phyloP scores from a whole-genome alignment of 768 basidiomycete genomes.

The Trametes elegans region DNA sequence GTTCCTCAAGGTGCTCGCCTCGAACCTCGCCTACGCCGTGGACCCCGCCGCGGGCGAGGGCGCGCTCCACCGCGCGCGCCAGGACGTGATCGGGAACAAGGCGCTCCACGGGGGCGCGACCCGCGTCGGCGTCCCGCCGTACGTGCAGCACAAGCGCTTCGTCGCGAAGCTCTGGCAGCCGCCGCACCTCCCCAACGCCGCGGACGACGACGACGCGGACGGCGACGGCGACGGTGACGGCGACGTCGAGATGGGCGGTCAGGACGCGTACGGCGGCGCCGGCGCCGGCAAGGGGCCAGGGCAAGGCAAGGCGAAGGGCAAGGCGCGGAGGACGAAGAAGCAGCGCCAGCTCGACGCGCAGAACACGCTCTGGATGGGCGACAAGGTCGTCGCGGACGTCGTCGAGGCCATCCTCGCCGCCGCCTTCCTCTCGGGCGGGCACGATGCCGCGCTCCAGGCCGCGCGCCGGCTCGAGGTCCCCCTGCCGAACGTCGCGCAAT shows the following conservation, averaged over 20 bases:
- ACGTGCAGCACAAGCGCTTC: conserved; percentile 72
- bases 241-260: conserved; percentile 4
- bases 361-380: conserved; percentile 60
- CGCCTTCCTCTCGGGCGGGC: conserved; percentile 72
- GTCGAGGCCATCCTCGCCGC: conserved; percentile 84
- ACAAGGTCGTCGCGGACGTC: conserved; percentile 85
- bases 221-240: conserved; percentile 9
- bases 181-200: conserved; percentile 16
- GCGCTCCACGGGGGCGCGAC: conserved; percentile 55
- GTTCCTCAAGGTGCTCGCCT: conserved; percentile 76
- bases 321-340: conserved; percentile 32
- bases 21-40: conserved; percentile 71
- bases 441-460: conserved; percentile 60
- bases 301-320: conserved; percentile 9
- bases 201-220: conserved; percentile 7
- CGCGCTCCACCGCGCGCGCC: conserved; percentile 61
- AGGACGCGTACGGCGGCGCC: background rate
- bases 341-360: conserved; percentile 42
- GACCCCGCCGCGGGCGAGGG: conserved; percentile 66
- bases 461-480: conserved; percentile 66
- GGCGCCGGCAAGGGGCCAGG: background rate
- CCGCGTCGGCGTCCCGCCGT: conserved; percentile 62
- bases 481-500: conserved; percentile 59
- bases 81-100: conserved; percentile 74
- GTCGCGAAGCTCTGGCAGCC: conserved; percentile 66